Conservation (phyloP, 306 rosid genomes). For the Gastrolobium bilobum region DNA sequence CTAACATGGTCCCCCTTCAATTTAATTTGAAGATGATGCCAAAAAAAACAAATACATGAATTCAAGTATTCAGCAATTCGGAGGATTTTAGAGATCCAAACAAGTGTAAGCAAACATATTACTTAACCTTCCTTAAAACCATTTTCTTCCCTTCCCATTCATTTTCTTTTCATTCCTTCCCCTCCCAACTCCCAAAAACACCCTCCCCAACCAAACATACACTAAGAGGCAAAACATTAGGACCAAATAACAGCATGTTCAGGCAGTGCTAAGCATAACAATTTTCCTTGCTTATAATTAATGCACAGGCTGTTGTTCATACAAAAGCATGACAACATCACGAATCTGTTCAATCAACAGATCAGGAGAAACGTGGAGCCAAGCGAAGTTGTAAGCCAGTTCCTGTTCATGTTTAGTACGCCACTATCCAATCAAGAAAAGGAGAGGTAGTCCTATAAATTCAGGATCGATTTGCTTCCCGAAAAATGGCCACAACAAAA, state of each 20-base stretch:
- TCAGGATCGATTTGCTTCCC: conserved; percentile 34
- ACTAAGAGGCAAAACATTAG: neutral
- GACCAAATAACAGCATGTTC: neutral
- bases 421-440: conserved; percentile 22
- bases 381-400: conserved; percentile 28
- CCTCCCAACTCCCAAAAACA: neutral
- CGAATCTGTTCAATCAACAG: conserved; percentile 18
- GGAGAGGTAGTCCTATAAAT: neutral
- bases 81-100: neutral
- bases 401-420: neutral
- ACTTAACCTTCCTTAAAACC: neutral
- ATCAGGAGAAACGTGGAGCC: conserved; percentile 47
- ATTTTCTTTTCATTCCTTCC: neutral
- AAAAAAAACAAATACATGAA: too few relatives aligned
- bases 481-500: neutral
- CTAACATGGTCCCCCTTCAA: neutral
- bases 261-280: neutral
- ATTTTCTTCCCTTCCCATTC: conserved; percentile 3
- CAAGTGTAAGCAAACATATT: neutral
- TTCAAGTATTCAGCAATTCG: too few relatives aligned
- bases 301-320: neutral
- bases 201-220: conserved; percentile 13
- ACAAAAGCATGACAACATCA: neutral
- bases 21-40: conserved; percentile 10
- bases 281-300: neutral